A percentile compares a stretch with the other conserved stretches of the same genome.
These are phyloP conservation scores for Sporothrix variecibatus DNA, from an alignment of 2,329 filamentous ascomycete genomes.

Conservation along the genomic window DNA sequence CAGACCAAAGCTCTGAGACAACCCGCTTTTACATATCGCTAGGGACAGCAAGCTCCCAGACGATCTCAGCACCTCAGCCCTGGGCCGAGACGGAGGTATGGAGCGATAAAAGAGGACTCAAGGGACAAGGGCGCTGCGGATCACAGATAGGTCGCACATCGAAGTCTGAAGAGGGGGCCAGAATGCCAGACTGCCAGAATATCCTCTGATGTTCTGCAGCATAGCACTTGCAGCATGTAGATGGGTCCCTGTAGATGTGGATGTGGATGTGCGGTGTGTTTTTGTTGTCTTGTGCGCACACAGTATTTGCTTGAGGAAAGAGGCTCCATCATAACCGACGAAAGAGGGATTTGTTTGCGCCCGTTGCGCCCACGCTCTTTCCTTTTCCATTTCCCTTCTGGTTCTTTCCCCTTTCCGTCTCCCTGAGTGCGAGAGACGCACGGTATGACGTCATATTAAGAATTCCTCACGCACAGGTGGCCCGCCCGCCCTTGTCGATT, in stretches of 20 bases:
- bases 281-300: background rate
- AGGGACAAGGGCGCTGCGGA: background rate
- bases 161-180: background rate
- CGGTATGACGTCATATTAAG: constrained; percentile 22
- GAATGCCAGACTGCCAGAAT: background rate
- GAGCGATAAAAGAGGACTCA: background rate
- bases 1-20: background rate
- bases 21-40: background rate
- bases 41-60: background rate
- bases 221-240: background rate
- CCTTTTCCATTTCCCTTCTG: background rate
- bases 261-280: constrained; percentile 5
- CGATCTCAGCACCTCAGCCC: background rate
- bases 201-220: background rate
- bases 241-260: background rate
- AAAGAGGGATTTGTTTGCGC: background rate
- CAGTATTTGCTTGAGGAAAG: background rate
- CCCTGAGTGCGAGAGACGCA: background rate
- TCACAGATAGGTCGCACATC: background rate
- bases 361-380: background rate
- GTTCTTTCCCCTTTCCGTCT: background rate
- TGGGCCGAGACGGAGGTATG: background rate
- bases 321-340: background rate
- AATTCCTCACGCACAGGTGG: background rate
- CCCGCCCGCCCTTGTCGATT: constrained; percentile 16